Evolutionary conservation across 1,284 basidiomycete species (phyloP), one percentile per base, ranked within the genome.

Genomic region (Ceratobasidium sp.): DNA sequence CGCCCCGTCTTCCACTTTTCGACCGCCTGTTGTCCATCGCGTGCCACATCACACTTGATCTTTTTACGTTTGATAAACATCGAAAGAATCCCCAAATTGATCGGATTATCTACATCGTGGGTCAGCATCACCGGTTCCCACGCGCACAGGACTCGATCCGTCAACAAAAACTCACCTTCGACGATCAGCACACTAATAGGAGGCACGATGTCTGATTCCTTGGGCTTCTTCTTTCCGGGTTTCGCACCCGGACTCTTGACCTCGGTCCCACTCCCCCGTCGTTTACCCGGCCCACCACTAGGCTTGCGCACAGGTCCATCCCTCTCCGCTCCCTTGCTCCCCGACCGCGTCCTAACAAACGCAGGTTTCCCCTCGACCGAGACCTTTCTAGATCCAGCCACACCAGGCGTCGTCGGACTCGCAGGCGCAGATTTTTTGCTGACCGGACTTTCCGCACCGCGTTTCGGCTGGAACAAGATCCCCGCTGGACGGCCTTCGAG

Each of bases 41-140:
- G 94, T 13, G 97, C 97, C 55, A 96, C 87, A 73, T 96, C 93
- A 80, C 91, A 97, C 78, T 93, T 94, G 79, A 99, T 97, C 80
- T 92, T 93, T 82, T 96, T 98, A 82, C 92, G 93, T 75, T 87
- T 89, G 92, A 99, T 93, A 77, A 98, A 98, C 55, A 92, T 96
- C 40, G 92, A 92, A 70, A 99, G 82, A 78, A 99, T 98, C 29
- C 92, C 95, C 77, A 96, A 95, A 78, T 99, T 99, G 82, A 99
- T 99, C 2, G 94, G 93, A 77, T 99, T 99, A 81, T 99, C 97
- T 98, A 75, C 10, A n/a, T 13, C 22, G 13, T 20, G 25, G 13
- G n/a, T 35, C 1, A 20, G 29, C 20, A 50, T 35, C 31, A 49
- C 17, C 17, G n/a, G 17, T 35, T 0, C 15, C 45, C n/a, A n/a